Evolutionary conservation across 345 rosid species (phyloP).

Genomic region (Pistacia atlantica): DNA sequence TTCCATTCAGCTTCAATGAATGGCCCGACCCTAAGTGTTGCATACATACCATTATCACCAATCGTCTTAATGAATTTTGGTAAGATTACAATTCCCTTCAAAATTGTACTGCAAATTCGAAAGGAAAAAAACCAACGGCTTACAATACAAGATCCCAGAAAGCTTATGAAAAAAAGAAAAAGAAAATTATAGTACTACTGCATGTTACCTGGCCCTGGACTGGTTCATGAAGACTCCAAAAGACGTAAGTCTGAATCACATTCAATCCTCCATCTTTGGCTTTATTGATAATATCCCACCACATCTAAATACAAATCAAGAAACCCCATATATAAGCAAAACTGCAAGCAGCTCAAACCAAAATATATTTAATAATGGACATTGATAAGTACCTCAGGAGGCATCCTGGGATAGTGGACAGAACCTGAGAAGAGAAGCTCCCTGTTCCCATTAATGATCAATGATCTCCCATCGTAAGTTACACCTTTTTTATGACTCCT

Average conservation of each 20-base stretch:
- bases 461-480: slow-evolving; percentile 27
- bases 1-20: slow-evolving; percentile 65
- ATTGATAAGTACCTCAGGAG: slow-evolving; percentile 22
- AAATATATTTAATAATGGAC: too few species aligned
- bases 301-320: slow-evolving; percentile 34
- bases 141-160: not conserved
- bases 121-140: not conserved
- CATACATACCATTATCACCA: slow-evolving; percentile 43
- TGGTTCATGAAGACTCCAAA: slow-evolving; percentile 60
- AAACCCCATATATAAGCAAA: not conserved
- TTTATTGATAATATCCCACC: slow-evolving; percentile 40
- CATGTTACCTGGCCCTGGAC: slow-evolving; percentile 40
- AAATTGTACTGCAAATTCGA: slow-evolving; percentile 36
- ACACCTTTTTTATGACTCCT: slow-evolving; percentile 3
- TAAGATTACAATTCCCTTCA: slow-evolving; percentile 41
- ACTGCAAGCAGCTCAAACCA: too few species aligned
- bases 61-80: slow-evolving; percentile 45
- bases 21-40: slow-evolving; percentile 54
- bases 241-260: slow-evolving; percentile 56
- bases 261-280: slow-evolving; percentile 53
- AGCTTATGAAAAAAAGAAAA: not conserved
- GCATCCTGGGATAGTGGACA: slow-evolving; percentile 34
- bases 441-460: slow-evolving; percentile 33
- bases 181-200: not conserved
- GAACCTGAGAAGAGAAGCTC: slow-evolving; percentile 42